Conservation (phyloP, 352 stramenopile species). For the Plasmopara halstedii region DNA sequence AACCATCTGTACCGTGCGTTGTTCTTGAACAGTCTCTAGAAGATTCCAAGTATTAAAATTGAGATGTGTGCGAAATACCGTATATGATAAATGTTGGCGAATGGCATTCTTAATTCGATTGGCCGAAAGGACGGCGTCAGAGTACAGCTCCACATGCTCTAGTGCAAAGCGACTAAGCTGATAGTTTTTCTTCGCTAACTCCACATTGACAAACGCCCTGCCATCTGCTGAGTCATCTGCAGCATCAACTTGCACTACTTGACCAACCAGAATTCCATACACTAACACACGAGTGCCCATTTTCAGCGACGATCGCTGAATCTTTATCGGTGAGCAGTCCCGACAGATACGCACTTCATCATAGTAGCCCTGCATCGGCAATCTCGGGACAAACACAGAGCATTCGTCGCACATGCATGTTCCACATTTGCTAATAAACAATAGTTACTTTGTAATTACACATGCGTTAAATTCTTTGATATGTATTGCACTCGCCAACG, state of each 20-base stretch:
- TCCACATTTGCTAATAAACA: constrained; percentile 73
- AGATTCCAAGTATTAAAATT: constrained; percentile 85
- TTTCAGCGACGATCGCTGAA: constrained; percentile 59
- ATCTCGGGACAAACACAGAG: constrained; percentile 60
- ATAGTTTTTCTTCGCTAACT: constrained; percentile 40
- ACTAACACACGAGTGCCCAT: constrained; percentile 65
- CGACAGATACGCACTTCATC: constrained; percentile 76
- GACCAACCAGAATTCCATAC: constrained; percentile 58
- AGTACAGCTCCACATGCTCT: constrained; percentile 73
- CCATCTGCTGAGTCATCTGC: constrained; percentile 49
- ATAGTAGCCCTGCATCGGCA: constrained; percentile 81
- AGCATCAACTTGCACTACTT: constrained; percentile 55
- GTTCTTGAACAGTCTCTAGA: constrained; percentile 72
- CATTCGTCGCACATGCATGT: constrained; percentile 84
- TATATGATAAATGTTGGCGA: constrained; percentile 55
- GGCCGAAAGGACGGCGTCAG: constrained; percentile 61
- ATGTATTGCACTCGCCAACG: background rate
- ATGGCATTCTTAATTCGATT: constrained; percentile 82
- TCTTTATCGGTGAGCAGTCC: constrained; percentile 68
- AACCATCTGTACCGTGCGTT: constrained; percentile 78
- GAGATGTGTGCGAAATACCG: constrained; percentile 72
- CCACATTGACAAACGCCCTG: constrained; percentile 52
- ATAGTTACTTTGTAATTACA: no score
- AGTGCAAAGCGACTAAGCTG: constrained; percentile 44
- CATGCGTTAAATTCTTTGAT: no score